phyloP scores from a whole-genome alignment of 441 rosid genomes.

The Adansonia madagascariensis region DNA sequence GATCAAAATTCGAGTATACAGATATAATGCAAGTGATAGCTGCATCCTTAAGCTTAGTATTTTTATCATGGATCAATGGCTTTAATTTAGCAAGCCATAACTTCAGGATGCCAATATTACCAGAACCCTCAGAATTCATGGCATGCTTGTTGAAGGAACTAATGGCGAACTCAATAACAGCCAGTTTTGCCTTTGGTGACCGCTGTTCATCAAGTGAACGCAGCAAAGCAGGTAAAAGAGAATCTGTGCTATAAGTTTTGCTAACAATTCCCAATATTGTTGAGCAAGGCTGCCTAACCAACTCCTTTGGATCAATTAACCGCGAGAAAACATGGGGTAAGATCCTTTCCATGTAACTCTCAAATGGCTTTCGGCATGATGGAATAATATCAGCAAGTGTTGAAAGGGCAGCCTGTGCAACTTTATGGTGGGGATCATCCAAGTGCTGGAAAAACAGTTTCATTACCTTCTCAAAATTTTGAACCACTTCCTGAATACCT shows the following conservation, averaged over 20 bases:
- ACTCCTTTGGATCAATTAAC: constrained; percentile 94
- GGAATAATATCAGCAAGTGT: constrained; percentile 92
- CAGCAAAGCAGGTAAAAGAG: constrained; percentile 88
- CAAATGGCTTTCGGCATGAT: constrained; percentile 91
- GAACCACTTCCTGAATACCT: constrained; percentile 92
- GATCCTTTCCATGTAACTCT: constrained; percentile 96
- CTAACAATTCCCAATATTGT: constrained; percentile 81
- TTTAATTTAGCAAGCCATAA: constrained; percentile 93
- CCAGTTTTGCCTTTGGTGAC: constrained; percentile 98
- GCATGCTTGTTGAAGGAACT: constrained; percentile 82
- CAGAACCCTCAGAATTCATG: constrained; percentile 75
- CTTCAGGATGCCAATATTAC: constrained; percentile 84
- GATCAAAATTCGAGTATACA: constrained; percentile 85
- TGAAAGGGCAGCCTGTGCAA: constrained; percentile 97
- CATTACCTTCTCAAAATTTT: constrained; percentile 96
- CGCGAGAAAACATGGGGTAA: constrained; percentile 96
- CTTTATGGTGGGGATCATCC: constrained; percentile 99
- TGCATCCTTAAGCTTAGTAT: constrained; percentile 90
- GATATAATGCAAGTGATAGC: constrained; percentile 94
- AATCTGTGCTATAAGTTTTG: constrained; percentile 90
- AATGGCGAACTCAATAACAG: constrained; percentile 92
- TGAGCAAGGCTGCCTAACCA: constrained; percentile 90
- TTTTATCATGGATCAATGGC: constrained; percentile 86
- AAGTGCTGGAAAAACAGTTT: constrained; percentile 95
- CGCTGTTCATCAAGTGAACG: constrained; percentile 99